phyloP scores from a whole-genome alignment of 257 asterid genomes.

The Echium plantagineum region DNA sequence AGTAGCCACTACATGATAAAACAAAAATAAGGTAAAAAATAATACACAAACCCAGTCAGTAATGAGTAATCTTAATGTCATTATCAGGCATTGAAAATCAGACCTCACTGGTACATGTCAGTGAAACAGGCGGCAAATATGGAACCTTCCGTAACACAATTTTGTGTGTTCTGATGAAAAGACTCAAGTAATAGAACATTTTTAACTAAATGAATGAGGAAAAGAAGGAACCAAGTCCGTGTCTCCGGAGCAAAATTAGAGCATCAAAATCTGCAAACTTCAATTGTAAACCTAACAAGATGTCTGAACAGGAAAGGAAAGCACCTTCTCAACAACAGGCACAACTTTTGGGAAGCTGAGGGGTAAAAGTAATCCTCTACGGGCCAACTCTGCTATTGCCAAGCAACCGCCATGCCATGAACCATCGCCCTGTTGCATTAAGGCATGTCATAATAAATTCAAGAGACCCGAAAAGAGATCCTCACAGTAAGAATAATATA shows the following conservation, averaged over 20 bases:
- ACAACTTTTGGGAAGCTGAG: slow-evolving; percentile 74
- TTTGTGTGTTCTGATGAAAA: too few relatives aligned
- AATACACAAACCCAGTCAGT: too few relatives aligned
- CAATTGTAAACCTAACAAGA: slow-evolving; percentile 5
- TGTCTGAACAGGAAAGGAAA: not conserved
- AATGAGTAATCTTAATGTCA: too few relatives aligned
- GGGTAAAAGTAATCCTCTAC: slow-evolving; percentile 90
- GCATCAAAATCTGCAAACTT: not conserved
- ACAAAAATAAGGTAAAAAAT: not conserved
- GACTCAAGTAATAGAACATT: too few relatives aligned
- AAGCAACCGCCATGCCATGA: slow-evolving; percentile 99
- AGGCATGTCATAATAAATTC: slow-evolving; percentile 14
- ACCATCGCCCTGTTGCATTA: slow-evolving; percentile 74
- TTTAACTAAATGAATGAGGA: too few relatives aligned
- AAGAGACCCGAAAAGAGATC: slow-evolving; percentile 2
- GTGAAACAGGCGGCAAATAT: too few relatives aligned
- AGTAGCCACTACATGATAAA: too few relatives aligned
- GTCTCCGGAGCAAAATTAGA: not conserved
- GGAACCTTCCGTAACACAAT: too few relatives aligned
- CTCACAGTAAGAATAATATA: not conserved
- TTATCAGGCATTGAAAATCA: too few relatives aligned
- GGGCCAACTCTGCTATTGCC: slow-evolving; percentile 96
- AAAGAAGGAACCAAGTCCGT: too few relatives aligned
- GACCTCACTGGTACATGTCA: too few relatives aligned
- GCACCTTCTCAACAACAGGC: slow-evolving; percentile 80